These are phyloP conservation scores for Bothriochloa decipiens DNA, from an alignment of 176 grass and related monocot genomes.

Conservation along the genomic window DNA sequence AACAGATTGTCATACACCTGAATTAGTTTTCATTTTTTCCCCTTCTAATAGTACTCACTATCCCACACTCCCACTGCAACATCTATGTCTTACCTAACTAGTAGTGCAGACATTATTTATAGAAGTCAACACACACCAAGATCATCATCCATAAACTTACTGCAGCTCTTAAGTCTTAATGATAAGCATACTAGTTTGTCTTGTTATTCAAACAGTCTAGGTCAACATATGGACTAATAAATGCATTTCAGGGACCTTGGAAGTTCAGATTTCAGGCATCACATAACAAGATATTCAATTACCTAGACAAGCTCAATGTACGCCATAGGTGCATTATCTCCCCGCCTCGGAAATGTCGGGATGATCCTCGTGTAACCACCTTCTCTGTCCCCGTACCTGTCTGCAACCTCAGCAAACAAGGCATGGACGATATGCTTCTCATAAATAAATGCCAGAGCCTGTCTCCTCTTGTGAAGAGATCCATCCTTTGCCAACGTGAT, in stretches of 20 bases:
- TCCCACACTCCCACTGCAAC: neutral
- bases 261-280: slow-evolving; percentile 10
- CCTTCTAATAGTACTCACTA: neutral
- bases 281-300: slow-evolving; percentile 14
- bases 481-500: slow-evolving; percentile 90
- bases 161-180: neutral
- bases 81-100: neutral
- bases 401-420: slow-evolving; percentile 76
- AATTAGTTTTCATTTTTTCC: neutral
- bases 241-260: neutral
- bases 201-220: slow-evolving; percentile 13
- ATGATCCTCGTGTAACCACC: slow-evolving; percentile 93
- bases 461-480: slow-evolving; percentile 94
- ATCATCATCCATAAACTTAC: neutral
- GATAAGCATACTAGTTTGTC: neutral
- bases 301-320: slow-evolving; percentile 96
- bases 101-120: neutral
- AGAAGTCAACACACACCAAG: neutral
- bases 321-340: slow-evolving; percentile 94
- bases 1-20: too few species aligned
- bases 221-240: neutral
- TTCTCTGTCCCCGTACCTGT: slow-evolving; percentile 83
- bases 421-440: slow-evolving; percentile 92
- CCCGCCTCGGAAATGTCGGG: slow-evolving; percentile 76
- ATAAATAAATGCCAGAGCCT: slow-evolving; percentile 82